Percentiles rank a stretch among this genome's conserved stretches.
These are phyloP conservation scores for Penicillium palitans DNA, from an alignment of 2,329 filamentous ascomycete genomes.

Conservation along the genomic window DNA sequence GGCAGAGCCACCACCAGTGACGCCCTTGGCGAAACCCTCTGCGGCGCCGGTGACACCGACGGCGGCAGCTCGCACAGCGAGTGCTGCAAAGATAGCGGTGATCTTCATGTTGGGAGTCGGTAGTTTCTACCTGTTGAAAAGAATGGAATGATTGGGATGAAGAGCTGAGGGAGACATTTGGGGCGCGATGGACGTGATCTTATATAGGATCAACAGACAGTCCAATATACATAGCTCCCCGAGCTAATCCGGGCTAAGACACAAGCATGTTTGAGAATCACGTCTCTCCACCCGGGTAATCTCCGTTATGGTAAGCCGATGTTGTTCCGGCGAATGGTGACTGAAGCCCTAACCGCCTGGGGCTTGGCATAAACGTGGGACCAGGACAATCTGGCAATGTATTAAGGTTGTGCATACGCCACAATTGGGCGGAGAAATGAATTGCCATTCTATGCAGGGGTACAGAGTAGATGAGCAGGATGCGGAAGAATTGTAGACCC, in stretches of 20 bases:
- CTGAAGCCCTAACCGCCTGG: neutral
- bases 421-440: slow-evolving; percentile 14
- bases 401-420: neutral
- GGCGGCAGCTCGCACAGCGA: slow-evolving; percentile 24
- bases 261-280: neutral
- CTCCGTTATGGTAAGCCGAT: slow-evolving; percentile 2
- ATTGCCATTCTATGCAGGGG: neutral
- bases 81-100: slow-evolving; percentile 19
- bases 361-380: neutral
- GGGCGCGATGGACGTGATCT: neutral
- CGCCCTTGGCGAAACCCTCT: slow-evolving; percentile 54
- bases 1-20: slow-evolving; percentile 61
- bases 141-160: slow-evolving; percentile 5
- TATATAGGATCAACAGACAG: neutral
- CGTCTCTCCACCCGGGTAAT: neutral
- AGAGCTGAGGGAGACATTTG: neutral
- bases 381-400: neutral
- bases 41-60: slow-evolving; percentile 36
- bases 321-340: slow-evolving; percentile 1
- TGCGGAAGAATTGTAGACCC: neutral
- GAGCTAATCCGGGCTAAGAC: neutral
- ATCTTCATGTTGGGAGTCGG: slow-evolving; percentile 19
- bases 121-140: neutral
- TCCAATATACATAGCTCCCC: neutral
- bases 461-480: neutral